phyloP scores from a whole-genome alignment of 1,139 yeast species.

The Saccharomyces hybrid region DNA sequence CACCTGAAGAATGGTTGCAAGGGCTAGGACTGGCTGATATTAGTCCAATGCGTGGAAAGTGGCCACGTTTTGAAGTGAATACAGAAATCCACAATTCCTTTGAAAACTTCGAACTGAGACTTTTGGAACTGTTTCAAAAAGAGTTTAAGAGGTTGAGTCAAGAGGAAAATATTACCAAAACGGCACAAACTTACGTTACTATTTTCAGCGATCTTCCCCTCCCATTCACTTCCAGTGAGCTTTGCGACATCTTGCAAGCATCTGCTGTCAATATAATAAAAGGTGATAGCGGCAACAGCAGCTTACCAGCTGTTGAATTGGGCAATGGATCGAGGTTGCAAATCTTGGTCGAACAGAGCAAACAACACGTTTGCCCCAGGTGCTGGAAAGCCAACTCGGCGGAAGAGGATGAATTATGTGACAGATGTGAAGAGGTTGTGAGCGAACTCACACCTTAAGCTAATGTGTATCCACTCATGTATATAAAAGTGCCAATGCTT shows the following conservation, averaged over 20 bases:
- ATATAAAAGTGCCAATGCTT: background rate
- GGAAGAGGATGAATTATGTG: slow-evolving; percentile 50
- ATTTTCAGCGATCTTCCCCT: slow-evolving; percentile 27
- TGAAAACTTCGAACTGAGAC: slow-evolving; percentile 35
- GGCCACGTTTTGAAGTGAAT: slow-evolving; percentile 8
- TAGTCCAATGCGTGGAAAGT: slow-evolving; percentile 35
- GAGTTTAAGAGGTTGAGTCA: slow-evolving; percentile 9
- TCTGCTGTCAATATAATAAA: slow-evolving; percentile 40
- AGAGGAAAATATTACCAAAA: slow-evolving; percentile 46
- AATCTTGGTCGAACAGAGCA: slow-evolving; percentile 15
- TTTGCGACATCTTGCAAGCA: slow-evolving; percentile 57
- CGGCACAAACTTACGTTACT: slow-evolving; percentile 52
- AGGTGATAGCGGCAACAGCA: background rate
- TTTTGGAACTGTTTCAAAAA: slow-evolving; percentile 22
- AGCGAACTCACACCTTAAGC: background rate
- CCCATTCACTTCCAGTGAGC: slow-evolving; percentile 26
- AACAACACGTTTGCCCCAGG: slow-evolving; percentile 64
- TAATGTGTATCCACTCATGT: background rate
- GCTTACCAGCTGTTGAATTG: slow-evolving; percentile 3
- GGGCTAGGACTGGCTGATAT: background rate
- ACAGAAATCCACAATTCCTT: slow-evolving; percentile 10
- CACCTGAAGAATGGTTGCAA: slow-evolving; percentile 20
- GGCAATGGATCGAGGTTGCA: slow-evolving; percentile 7
- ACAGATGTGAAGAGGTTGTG: slow-evolving; percentile 51
- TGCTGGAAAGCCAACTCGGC: slow-evolving; percentile 79